Base-by-base conservation (phyloP, 495 filamentous ascomycete genomes). In the Antarctomyces pellizariae region DNA sequence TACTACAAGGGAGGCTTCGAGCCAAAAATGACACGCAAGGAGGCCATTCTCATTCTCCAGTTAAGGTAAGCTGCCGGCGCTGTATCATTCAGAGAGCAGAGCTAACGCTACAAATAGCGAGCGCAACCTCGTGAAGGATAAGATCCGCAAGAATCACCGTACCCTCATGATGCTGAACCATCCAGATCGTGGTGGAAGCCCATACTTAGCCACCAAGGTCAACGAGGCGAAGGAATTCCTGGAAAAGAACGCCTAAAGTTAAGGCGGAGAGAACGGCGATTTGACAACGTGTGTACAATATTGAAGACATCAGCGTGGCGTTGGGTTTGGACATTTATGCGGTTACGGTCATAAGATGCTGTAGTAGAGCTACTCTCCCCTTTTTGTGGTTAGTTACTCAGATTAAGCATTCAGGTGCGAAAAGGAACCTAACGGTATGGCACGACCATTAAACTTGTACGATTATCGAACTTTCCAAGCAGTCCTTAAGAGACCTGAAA, bases 1-100 rank as follows among this genome's bases (percentile, higher is more conserved):
- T 99, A 75, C 46, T 95, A 91, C 59, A 95, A 92, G 51, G 86
- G 86, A 40, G 86, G 86, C 17, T 99, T 99, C 47, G 86, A 95
- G 56, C 62, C 69, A 21, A 72, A 67, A 41, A 95, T 99, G 82
- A 93, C 68, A 46, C 62, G 71, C 34, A 66, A 73, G 36, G 86
- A 99, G 55, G 86, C 86, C 18, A 57, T 79, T 14, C 53, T 99
- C 44, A 95, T 99, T 28, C 55, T 99, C 27, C 73, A 89, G 41
- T 67, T 93, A 21, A 70, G 66, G 84, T 93, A 70, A 24, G 67
- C 53, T n/a, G n/a, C n/a, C n/a, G n/a, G n/a, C n/a, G n/a, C n/a
- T n/a, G n/a, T n/a, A n/a, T n/a, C n/a, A n/a, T 21, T 21, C 19
- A 21, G 19, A 21, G 6, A 21, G 2, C 24, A 22, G 18, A n/a